Base-by-base conservation (phyloP, 2,329 filamentous ascomycete species). In the Ramularia collo-cygni region DNA sequence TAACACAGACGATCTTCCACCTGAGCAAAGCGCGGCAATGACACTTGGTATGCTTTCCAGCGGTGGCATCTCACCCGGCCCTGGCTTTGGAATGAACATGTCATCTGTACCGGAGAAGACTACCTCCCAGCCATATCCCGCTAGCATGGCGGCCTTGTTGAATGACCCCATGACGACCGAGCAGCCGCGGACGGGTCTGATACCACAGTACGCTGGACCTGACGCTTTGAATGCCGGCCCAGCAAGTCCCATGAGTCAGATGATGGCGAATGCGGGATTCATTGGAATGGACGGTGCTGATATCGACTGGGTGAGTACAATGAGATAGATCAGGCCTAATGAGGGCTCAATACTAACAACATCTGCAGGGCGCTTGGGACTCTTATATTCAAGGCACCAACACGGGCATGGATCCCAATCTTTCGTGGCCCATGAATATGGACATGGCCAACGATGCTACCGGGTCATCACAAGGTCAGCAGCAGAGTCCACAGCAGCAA, bases 11-110 rank as follows among this genome's bases (percentile, higher is more conserved):
- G 79, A 79, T 33, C 60, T 72, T 2, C 66, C 68, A 35, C 74
- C 79, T 47, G 71, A 83, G 63, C 74, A 77, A 42, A 72, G 71
- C 14, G 80, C 80, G 8, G 80, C 80, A 0, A 83, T 84, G 77
- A 83, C 79, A 0, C 58, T 83, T n/a, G 80, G 79, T 2, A 74
- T 84, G 64, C 66, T 84, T 17, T 81, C 77, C 38, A 76, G 74
- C 27, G 79, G 79, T 4, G 68, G 71, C 15, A 69, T 80, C 62
- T 73, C 72, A 10, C 72, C 76, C 1, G 52, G 51, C 14, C 41
- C 47, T 8, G 43, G 43, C 15, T 55, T 55, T 31, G 49, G 41
- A 14, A 42, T 48, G 42, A 43, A 44, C 18, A 36, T 43, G 37
- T 34, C 32, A 10, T 37, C 43, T 34, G 41, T 48, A 40, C 39